phyloP scores from a whole-genome alignment of 768 basidiomycete species.

The Boletus eberwhitei region DNA sequence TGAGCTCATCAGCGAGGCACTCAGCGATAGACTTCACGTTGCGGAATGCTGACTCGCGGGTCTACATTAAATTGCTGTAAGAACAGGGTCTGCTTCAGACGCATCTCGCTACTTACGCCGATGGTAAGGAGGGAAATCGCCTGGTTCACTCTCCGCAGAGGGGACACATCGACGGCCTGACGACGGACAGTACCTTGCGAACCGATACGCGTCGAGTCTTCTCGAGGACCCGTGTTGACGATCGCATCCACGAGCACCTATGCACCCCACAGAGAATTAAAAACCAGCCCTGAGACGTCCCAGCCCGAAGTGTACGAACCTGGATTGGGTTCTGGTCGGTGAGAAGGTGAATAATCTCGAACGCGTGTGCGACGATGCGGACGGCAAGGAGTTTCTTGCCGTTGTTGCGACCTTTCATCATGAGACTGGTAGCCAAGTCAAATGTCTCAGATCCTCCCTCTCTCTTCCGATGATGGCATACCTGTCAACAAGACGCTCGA shows the following conservation, averaged over 20 bases:
- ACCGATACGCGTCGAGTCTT: constrained; percentile 99
- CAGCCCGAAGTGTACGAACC: constrained; percentile 43
- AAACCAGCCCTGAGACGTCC: no score
- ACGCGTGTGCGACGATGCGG: constrained; percentile 98
- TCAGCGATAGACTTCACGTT: constrained; percentile 99
- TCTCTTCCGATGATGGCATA: constrained; percentile 34
- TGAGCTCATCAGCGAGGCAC: constrained; percentile 98
- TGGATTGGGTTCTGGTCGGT: constrained; percentile 99
- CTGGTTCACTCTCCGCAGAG: constrained; percentile 97
- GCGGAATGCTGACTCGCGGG: constrained; percentile 99
- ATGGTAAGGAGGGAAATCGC: constrained; percentile 91
- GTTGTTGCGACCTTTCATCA: constrained; percentile 99
- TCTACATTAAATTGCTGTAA: constrained; percentile 51
- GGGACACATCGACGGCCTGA: constrained; percentile 99
- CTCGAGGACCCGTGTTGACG: constrained; percentile 98
- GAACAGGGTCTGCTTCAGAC: not conserved
- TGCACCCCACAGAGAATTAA: not conserved
- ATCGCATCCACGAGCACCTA: constrained; percentile 97
- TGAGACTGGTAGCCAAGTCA: constrained; percentile 56
- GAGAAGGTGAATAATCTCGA: constrained; percentile 99
- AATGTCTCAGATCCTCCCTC: not conserved
- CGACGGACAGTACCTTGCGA: constrained; percentile 99
- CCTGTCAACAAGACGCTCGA: constrained; percentile 98
- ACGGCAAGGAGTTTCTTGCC: constrained; percentile 99
- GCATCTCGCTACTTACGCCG: constrained; percentile 61